Percentiles rank a stretch among this genome's conserved stretches.
phyloP scores from a whole-genome alignment of 495 filamentous ascomycete genomes.

The Physcia stellaris region DNA sequence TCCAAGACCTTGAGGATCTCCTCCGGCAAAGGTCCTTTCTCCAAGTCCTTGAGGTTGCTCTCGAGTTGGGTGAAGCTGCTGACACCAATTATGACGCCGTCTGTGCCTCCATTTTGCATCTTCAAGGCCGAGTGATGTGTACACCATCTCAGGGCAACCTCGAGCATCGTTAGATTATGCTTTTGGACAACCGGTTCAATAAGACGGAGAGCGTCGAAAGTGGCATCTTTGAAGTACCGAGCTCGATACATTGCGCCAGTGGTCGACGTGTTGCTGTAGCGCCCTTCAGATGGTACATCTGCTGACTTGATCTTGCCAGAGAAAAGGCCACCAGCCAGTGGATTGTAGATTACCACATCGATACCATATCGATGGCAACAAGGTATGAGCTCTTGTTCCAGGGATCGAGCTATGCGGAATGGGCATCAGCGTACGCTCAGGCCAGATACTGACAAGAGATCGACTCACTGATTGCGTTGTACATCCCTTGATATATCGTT shows the following conservation, averaged over 20 bases:
- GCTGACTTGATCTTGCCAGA: slow-evolving; percentile 70
- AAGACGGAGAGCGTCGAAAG: slow-evolving; percentile 59
- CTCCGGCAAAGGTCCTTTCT: slow-evolving; percentile 79
- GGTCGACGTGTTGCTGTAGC: slow-evolving; percentile 46
- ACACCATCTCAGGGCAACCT: slow-evolving; percentile 67
- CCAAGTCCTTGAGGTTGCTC: slow-evolving; percentile 58
- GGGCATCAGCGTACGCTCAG: slow-evolving; percentile 5
- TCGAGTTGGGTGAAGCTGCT: slow-evolving; percentile 62
- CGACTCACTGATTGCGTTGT: slow-evolving; percentile 47
- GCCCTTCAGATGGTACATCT: slow-evolving; percentile 53
- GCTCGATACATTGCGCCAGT: slow-evolving; percentile 55
- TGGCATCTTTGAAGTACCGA: slow-evolving; percentile 69
- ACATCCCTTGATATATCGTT: slow-evolving; percentile 54
- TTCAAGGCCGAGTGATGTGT: slow-evolving; percentile 70
- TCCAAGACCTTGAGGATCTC: slow-evolving; percentile 72
- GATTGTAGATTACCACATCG: slow-evolving; percentile 87
- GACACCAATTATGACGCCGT: slow-evolving; percentile 73
- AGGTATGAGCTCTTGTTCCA: slow-evolving; percentile 69
- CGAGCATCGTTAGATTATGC: slow-evolving; percentile 65
- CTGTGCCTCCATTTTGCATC: slow-evolving; percentile 52
- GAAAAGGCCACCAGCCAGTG: slow-evolving; percentile 71
- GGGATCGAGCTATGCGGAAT: slow-evolving; percentile 39
- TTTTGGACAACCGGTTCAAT: slow-evolving; percentile 64
- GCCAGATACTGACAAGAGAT: not conserved
- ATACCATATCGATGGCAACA: slow-evolving; percentile 75